Evolutionary conservation across 164 flowering plant genomes (phyloP), one percentile per base, ranked within the genome.

Genomic region (Liquidambar formosana): DNA sequence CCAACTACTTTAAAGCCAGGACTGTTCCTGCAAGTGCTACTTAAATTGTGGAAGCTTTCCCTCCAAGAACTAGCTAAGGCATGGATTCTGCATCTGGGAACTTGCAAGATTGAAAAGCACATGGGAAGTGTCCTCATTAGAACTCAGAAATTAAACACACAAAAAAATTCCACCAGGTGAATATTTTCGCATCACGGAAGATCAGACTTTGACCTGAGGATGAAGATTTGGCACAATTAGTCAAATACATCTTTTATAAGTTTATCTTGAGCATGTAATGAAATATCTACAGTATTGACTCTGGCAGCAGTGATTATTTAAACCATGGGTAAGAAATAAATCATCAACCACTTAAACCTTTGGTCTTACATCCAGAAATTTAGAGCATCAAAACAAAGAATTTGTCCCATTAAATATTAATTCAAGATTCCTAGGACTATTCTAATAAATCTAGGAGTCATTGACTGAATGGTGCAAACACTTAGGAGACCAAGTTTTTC

Each of bases 101-200:
- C 76, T 80, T 78, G 89, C 61, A 83, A 76, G 45, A 84, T 74
- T 16, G 91, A 79, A 74, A 85, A 85, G 73, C 83, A 79, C 84
- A 85, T 85, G 33, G 85, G 60, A 52, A 56, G 75, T 57, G 84
- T 48, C 75, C 80, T 85, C 91, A 85, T 88, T 72, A 64, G 70
- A 70, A 61, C 63, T 67, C 52, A 68, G 63, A 44, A 64, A 49
- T 51, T 61, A 64, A 21, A 69, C 2, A 28, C 33, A 19, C 51
- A 58, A 46, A 15, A 19, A 70, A 28, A 25, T 38, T 56, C 43
- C 64, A 71, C 46, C 28, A 3, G 57, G 19, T 54, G 57, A 68
- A 41, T 15, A 21, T 38, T 64, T 56, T 67, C n/a, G 70, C 75
- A 73, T 72, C 56, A 72, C 54, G 64, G 8, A 64, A 71, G 28